Evolutionary conservation across 345 rosid species (phyloP), one percentile per base, ranked within the genome.

Genomic region (Populus alba): DNA sequence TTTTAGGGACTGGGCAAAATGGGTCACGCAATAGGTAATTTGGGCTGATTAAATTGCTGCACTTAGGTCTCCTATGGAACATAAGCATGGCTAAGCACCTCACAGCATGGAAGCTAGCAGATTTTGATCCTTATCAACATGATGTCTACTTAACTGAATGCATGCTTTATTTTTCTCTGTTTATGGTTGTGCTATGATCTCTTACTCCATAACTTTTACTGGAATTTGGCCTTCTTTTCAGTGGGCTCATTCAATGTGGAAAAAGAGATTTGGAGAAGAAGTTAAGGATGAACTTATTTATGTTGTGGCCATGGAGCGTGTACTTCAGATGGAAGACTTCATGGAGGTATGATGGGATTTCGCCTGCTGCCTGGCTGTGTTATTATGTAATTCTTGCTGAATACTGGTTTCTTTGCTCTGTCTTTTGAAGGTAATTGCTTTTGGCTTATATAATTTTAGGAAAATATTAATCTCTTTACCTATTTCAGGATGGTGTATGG

Each of bases 311-410:
- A 90, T 92, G n/a, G 95, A 95, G 68, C 79, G 88, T 41, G 89
- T 95, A n/a, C 93, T 91, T 45, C 98, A 95, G 78, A 89, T 90
- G 79, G 97, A 92, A 85, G 94, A 93, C 85, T 90, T 92, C 84
- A 88, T 86, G 84, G 98, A 93, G 98, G 98, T 95, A 80, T 29
- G 31, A 33, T 45, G 2, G 37, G 57, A 38, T 51, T 55, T 71
- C 4, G 4, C 35, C 61, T 17, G 10, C 35, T 47, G 49, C 68
- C 39, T 35, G 23, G 17, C 18, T 35, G 33, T 35, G 45, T 75
- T 33, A 45, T 59, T n/a, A 9, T 72, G 66, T 29, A 25, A 61
- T 66, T 69, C 41, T 33, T 68, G 5, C 12, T 47, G 31, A 63
- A 41, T n/a, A 6, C 9, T 31, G 31, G n/a, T 37, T 35, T 75